These are phyloP conservation scores for Pugionium cornutum DNA, from an alignment of 345 rosid species.

Conservation along the genomic window DNA sequence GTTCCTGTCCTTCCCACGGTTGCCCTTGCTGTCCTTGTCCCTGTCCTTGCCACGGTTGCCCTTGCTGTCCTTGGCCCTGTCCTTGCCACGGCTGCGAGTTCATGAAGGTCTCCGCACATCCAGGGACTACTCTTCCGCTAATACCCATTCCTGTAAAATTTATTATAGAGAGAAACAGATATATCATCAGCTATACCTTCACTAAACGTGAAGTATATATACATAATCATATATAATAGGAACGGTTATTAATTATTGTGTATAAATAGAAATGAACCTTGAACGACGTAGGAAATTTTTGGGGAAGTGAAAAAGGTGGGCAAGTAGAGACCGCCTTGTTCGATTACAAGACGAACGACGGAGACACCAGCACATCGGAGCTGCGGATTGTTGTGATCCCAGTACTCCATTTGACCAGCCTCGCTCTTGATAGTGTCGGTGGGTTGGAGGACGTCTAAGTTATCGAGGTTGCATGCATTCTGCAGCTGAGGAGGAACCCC, in stretches of 20 bases:
- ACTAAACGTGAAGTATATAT: neutral
- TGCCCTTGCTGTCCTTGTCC: constrained; percentile 17
- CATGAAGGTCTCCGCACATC: constrained; percentile 69
- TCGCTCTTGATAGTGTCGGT: constrained; percentile 46
- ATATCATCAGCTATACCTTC: constrained; percentile 8
- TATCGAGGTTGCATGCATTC: constrained; percentile 51
- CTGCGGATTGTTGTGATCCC: constrained; percentile 55
- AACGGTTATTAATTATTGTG: neutral
- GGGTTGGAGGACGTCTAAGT: constrained; percentile 51
- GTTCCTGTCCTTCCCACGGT: constrained; percentile 6
- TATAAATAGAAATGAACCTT: constrained; percentile 38
- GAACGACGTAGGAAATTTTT: constrained; percentile 50
- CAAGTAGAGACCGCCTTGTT: constrained; percentile 55
- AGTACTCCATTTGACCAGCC: constrained; percentile 54
- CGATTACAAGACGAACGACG: constrained; percentile 43
- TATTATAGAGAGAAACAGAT: constrained; percentile 6
- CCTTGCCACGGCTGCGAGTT: constrained; percentile 46
- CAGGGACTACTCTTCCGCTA: constrained; percentile 48
- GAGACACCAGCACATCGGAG: constrained; percentile 64
- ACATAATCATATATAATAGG: neutral
- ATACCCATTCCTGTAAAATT: constrained; percentile 52
- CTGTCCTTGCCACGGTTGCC: neutral
- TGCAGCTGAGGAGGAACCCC: constrained; percentile 42
- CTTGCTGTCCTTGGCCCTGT: constrained; percentile 17
- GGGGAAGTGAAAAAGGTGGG: constrained; percentile 53